Evolutionary conservation across 257 asterid species (phyloP), one percentile per base, ranked within the genome.

Genomic region (Striga asiatica): DNA sequence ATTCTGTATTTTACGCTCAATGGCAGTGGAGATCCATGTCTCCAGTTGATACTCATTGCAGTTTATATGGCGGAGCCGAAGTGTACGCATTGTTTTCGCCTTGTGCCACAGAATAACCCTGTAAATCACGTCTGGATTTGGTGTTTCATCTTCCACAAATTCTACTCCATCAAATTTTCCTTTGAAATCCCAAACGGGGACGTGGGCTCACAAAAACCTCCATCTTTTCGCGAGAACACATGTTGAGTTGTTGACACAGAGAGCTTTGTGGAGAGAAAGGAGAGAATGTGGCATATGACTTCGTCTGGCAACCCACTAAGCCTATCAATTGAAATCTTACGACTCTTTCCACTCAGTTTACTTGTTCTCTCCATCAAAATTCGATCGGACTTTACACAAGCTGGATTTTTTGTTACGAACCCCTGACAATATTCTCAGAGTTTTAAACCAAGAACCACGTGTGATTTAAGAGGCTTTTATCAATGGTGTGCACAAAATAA

Each of bases 251-350:
- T n/a, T 12, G 35, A 21, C 14, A 59, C 47, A 2, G 34, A 34
- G 31, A 5, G 14, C 31, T 59, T 46, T 0, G 47, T 59, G 1
- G 65, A 47, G 20, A 29, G 56, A 16, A 45, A 45, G 20, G 56
- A 45, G 43, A 52, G 43, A 16, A 29, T 52, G 27, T 29, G 43
- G 11, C 58, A 9, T 41, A 52, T 23, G 42, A 46, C 9, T 7
- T 28, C 14, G n/a, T 45, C 65, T 2, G 55, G 65, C 45, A 59
- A 31, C 24, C 29, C 11, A 35, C 56, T 59, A 25, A 59, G 14
- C 12, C 65, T 46, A 37, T 59, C 65, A 13, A 47, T 14, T 24
- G 19, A 12, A 0, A 20, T 12, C 13, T 19, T 21, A 6, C 19
- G 13, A 8, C 19, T 29, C 28, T 53, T 8, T 16, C 16, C 5